Base-by-base conservation (phyloP, 192 early-diverging fungal species). In the Coemansia sp. region DNA sequence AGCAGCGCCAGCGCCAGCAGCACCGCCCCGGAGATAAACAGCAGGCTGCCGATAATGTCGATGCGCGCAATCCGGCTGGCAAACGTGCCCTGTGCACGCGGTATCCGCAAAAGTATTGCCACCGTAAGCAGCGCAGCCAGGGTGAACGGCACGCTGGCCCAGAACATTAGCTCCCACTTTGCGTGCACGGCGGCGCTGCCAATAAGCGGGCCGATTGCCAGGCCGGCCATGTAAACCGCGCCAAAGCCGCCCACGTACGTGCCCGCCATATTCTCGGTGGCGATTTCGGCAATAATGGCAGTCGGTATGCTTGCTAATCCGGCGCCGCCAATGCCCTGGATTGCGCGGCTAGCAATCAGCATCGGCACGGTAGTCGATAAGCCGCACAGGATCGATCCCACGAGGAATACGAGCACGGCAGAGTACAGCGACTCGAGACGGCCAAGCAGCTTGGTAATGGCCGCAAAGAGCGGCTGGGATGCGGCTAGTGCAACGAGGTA, bases 381-480 rank as follows among this genome's bases (percentile, higher is more conserved):
- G 3, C 56, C 81, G 29, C 65, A 74, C 9, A 80, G 28, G 8
- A 63, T 57, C 2, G 70, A 80, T 10, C 70, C 81, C 27, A 66
- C 28, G 8, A 75, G 43, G 53, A 82, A 82, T 9, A 75, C 28
- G 8, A 67, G 0, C 0, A 73, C 64, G 14, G 78, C 64, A 34
- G 55, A 30, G 0, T 78, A 42, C 4, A 80, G 39, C 1, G 61
- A 50, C 28, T 64, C 44, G 12, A 64, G 53, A 6, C 75, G 69
- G 0, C 81, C 81, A 60, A 86, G 71, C 23, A 94, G 84, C 55
- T 92, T 89, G 29, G 86, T 79, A 23, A 92, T 58, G 48, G 84
- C 85, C 7, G 91, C 94, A 67, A 93, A 95, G 2, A 88, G 50
- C 25, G 88, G 86, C 47, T 86, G 79, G 50, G 88, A 75, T 8